A percentile compares a stretch with the other conserved stretches of the same genome.
Conservation (phyloP, 495 filamentous ascomycete genomes). For the Neurospora pannonica region DNA sequence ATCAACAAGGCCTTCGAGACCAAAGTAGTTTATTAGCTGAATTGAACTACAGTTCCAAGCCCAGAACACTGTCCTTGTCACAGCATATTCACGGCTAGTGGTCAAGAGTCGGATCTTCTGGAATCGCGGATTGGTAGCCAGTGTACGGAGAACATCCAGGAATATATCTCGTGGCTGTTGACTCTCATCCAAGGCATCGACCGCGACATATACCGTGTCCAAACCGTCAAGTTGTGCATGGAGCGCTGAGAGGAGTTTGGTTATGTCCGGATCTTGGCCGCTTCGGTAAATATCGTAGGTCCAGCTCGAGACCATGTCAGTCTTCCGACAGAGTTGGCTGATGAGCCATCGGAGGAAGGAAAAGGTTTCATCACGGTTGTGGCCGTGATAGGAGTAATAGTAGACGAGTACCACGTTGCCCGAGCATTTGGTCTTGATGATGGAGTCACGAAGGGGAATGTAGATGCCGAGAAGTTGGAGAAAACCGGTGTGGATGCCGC, state of each 20-base stretch:
- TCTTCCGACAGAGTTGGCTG: conserved; percentile 22
- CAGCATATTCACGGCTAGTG: conserved; percentile 32
- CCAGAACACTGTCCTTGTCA: no score
- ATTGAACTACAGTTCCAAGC: no score
- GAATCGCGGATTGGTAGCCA: conserved; percentile 22
- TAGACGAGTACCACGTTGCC: conserved; percentile 15
- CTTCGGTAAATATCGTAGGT: conserved; percentile 3
- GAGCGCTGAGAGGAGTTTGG: conserved; percentile 4
- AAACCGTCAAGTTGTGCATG: conserved; percentile 1
- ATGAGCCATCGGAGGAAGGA: conserved; percentile 21
- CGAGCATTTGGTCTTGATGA: conserved; percentile 4
- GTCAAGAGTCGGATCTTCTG: conserved; percentile 27
- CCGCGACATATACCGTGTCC: conserved; percentile 15
- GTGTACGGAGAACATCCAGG: conserved; percentile 8
- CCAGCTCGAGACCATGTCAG: conserved; percentile 7
- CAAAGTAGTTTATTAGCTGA: no score
- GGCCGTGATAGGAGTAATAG: conserved; percentile 32
- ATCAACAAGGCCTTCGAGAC: no score
- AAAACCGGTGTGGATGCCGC: no score
- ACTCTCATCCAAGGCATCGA: conserved; percentile 30
- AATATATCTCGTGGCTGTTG: conserved; percentile 8
- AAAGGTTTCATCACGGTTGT: conserved; percentile 23
- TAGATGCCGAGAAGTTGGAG: no score
- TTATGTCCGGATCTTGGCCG: neutral
- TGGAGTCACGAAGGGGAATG: no score